A percentile compares a stretch with the other conserved stretches of the same genome.
phyloP scores from a whole-genome alignment of 1,284 basidiomycete genomes.

The Sporisorium graminicola region DNA sequence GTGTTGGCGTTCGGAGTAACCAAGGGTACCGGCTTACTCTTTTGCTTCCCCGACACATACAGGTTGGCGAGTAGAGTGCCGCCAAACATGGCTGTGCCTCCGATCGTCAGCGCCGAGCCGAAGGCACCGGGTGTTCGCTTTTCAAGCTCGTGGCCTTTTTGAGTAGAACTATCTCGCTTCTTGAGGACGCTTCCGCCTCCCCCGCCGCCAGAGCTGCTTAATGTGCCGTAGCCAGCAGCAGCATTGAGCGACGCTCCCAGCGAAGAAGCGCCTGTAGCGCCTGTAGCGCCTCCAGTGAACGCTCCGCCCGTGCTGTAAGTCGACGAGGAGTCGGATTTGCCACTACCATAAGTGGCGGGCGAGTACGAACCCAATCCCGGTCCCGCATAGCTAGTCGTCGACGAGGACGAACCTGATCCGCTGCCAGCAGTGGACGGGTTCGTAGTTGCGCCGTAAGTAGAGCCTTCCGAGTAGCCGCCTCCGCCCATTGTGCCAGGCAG shows the following conservation, averaged over 20 bases:
- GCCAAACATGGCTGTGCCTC: constrained; percentile 32
- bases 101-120: constrained; percentile 14
- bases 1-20: constrained; percentile 35
- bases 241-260: constrained; percentile 20
- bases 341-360: neutral
- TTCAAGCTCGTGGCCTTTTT: neutral
- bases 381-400: neutral
- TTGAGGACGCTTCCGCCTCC: constrained; percentile 18
- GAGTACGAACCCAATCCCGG: neutral
- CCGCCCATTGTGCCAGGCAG: neutral
- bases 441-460: neutral
- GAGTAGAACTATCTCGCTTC: constrained; percentile 9
- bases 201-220: neutral
- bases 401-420: neutral
- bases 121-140: constrained; percentile 24
- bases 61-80: constrained; percentile 27
- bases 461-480: neutral
- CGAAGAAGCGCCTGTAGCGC: neutral
- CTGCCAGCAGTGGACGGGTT: neutral
- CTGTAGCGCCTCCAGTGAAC: neutral
- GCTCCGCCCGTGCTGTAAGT: neutral
- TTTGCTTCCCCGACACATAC: constrained; percentile 11
- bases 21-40: constrained; percentile 33
- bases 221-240: constrained; percentile 18
- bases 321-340: neutral